Conservation (phyloP, 106 monocot genomes). For the Dendrobium nobile region DNA sequence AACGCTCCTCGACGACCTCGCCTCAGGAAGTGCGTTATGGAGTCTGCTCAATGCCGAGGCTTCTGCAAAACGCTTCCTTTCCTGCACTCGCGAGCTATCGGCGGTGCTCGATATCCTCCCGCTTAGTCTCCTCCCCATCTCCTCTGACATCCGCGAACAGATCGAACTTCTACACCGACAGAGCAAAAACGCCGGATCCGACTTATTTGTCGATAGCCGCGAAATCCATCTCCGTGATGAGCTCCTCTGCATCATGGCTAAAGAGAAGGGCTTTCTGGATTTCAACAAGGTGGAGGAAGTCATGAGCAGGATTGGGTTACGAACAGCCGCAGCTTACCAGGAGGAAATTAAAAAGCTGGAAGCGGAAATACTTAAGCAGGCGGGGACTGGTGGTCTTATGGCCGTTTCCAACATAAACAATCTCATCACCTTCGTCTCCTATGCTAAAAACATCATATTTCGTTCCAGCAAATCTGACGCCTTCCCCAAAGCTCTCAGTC, state of each 20-base stretch:
- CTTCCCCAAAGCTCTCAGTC: neutral
- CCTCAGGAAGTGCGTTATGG: constrained; percentile 26
- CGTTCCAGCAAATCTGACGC: neutral
- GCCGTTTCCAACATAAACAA: constrained; percentile 32
- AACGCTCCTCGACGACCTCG: constrained; percentile 14
- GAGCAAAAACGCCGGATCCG: constrained; percentile 16
- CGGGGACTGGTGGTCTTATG: constrained; percentile 50
- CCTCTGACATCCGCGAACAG: constrained; percentile 29
- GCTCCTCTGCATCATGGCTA: constrained; percentile 17
- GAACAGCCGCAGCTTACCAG: constrained; percentile 18
- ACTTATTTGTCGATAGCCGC: constrained; percentile 13
- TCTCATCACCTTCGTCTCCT: constrained; percentile 22
- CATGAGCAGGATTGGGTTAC: constrained; percentile 16
- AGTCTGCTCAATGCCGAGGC: constrained; percentile 20
- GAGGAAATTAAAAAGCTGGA: constrained; percentile 26
- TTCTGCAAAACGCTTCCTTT: constrained; percentile 14
- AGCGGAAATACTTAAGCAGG: constrained; percentile 26
- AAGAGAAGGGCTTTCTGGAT: neutral
- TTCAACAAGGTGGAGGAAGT: constrained; percentile 23
- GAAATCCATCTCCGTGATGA: constrained; percentile 27
- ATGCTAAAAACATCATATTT: constrained; percentile 8
- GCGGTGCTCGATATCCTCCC: constrained; percentile 43
- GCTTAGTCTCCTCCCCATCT: constrained; percentile 15
- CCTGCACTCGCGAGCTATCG: constrained; percentile 17
- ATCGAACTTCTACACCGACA: constrained; percentile 36